These are phyloP conservation scores for Pythium oligandrum DNA, from an alignment of 352 stramenopile genomes.

Conservation along the genomic window DNA sequence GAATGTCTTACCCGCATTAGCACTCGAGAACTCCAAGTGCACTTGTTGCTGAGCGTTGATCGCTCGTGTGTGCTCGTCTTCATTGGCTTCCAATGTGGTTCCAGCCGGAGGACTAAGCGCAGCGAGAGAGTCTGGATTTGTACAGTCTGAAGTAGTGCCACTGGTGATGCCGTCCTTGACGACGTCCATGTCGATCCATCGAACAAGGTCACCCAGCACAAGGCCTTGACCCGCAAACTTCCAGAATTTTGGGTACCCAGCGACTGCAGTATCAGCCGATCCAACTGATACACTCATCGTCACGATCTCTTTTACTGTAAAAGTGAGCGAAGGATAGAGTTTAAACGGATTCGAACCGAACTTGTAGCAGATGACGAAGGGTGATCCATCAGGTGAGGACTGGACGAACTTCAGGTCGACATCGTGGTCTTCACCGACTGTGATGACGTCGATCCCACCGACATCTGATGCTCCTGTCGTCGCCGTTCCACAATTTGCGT, in stretches of 20 bases:
- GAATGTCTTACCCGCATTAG: conserved; percentile 43
- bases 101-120: conserved; percentile 16
- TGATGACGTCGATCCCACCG: conserved; percentile 33
- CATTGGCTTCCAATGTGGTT: conserved; percentile 11
- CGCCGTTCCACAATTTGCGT: conserved; percentile 41
- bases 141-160: conserved; percentile 29
- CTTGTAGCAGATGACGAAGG: conserved; percentile 66
- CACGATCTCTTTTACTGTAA: conserved; percentile 51
- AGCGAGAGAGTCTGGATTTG: conserved; percentile 29
- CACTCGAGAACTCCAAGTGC: conserved; percentile 30
- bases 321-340: conserved; percentile 35
- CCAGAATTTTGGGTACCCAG: conserved; percentile 50
- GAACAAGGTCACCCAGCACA: conserved; percentile 33
- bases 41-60: conserved; percentile 13
- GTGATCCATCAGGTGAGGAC: conserved; percentile 26
- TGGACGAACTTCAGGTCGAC: conserved; percentile 37
- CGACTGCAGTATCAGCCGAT: conserved; percentile 33
- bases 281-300: conserved; percentile 28
- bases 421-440: conserved; percentile 18
- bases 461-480: conserved; percentile 39
- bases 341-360: conserved; percentile 69
- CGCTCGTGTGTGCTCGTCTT: conserved; percentile 43
- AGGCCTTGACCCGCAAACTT: conserved; percentile 40
- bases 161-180: conserved; percentile 24
- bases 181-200: conserved; percentile 42